Percentiles rank a stretch among this genome's conserved stretches.
Conservation (phyloP, 345 rosid genomes). For the Toxicodendron radicans region DNA sequence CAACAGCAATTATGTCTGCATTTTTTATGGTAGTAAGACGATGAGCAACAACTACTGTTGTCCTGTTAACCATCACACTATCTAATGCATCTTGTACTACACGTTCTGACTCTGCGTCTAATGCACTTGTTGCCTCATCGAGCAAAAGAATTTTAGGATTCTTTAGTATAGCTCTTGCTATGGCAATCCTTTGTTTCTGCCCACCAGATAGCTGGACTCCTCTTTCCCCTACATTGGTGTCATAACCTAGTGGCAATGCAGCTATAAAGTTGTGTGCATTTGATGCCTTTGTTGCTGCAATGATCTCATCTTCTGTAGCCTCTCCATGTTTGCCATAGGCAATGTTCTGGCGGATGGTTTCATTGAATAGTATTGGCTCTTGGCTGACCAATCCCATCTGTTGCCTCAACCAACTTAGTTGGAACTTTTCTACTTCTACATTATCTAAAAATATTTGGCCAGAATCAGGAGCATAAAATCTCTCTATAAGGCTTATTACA, state of each 20-base stretch:
- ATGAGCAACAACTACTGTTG: conserved; percentile 71
- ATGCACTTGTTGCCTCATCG: conserved; percentile 75
- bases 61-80: conserved; percentile 55
- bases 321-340: conserved; percentile 61
- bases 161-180: conserved; percentile 63
- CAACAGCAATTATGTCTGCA: conserved; percentile 69
- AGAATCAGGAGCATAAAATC: conserved; percentile 73
- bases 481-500: conserved; percentile 58
- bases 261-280: conserved; percentile 68
- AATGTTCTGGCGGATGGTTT: conserved; percentile 59
- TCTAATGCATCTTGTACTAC: conserved; percentile 69
- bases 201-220: conserved; percentile 77
- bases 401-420: conserved; percentile 66
- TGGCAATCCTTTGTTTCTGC: conserved; percentile 66
- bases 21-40: conserved; percentile 51
- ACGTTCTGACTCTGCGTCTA: conserved; percentile 69
- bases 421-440: conserved; percentile 37
- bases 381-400: conserved; percentile 75
- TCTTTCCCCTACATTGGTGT: conserved; percentile 65
- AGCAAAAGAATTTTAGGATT: conserved; percentile 64
- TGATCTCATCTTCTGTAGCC: conserved; percentile 52
- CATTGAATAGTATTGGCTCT: conserved; percentile 75
- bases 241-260: conserved; percentile 61
- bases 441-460: conserved; percentile 49
- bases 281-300: conserved; percentile 52